Evolutionary conservation across 2,329 filamentous ascomycete genomes (phyloP), one percentile per base, ranked within the genome.

Genomic region (Colletotrichum horii): DNA sequence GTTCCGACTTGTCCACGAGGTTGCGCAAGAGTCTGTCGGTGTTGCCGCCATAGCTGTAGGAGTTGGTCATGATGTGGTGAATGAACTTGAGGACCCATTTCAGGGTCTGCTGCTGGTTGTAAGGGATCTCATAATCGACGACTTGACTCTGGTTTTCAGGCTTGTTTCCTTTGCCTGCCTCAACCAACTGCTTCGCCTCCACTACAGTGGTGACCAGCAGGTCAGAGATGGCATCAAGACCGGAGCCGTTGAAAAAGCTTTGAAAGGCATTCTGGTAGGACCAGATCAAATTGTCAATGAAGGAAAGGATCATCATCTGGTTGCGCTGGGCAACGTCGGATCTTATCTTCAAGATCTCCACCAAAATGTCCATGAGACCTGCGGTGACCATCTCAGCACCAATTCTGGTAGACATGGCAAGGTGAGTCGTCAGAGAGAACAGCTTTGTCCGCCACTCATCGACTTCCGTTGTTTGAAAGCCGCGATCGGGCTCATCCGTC

Each of bases 51-150:
- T 89, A 91, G 48, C 88, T 88, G 78, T 89, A 92, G 83, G 87
- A 93, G 89, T 89, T 97, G 84, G 85, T 94, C 93, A 98, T 98
- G 86, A 98, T 94, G 83, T 98, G 96, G 79, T 98, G 96, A 77
- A 98, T 94, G 82, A 98, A 98, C 83, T 98, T 98, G 84, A 99
- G 94, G 60, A 98, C 88, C 92, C 95, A 97, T 81, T 97, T 96
- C 34, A 99, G 89, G 22, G 95, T 96, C 83, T 98, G 95, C 82
- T 98, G 97, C 79, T 98, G 94, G 82, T 96, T 95, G 83, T 95
- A 98, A 0, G 96, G 95, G 69, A 98, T 96, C 80, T 95, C 91
- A 82, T 98, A 99, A 85, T 99, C 97, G 60, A 97, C 95, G 30
- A 94, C 91, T 71, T 94, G 93, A 12, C 96, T 98, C 84, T 94